These are phyloP conservation scores for Psophocarpus tetragonolobus DNA, from an alignment of 306 rosid species.

Conservation along the genomic window DNA sequence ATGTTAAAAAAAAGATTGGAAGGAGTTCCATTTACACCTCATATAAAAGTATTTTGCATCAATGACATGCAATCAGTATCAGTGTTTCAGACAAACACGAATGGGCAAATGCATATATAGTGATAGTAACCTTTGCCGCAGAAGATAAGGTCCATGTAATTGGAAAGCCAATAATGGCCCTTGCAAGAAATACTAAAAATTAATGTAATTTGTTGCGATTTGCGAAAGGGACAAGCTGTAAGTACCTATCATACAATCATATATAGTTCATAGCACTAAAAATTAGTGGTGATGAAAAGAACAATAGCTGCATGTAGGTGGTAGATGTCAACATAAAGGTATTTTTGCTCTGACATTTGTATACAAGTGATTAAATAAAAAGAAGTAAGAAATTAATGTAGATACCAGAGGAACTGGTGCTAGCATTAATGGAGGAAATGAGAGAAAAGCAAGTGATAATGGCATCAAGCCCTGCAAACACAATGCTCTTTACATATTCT, in stretches of 20 bases:
- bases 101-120: neutral
- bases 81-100: neutral
- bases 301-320: neutral
- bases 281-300: neutral
- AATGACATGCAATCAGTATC: neutral
- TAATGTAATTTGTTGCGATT: neutral
- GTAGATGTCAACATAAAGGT: neutral
- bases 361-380: neutral
- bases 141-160: neutral
- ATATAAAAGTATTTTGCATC: neutral
- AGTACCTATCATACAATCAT: neutral
- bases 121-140: neutral
- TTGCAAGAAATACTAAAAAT: neutral
- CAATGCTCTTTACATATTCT: conserved; percentile 50
- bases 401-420: conserved; percentile 46
- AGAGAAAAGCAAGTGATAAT: conserved; percentile 63
- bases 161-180: neutral
- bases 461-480: conserved; percentile 63
- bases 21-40: conserved; percentile 7
- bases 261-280: neutral
- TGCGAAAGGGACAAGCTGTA: neutral
- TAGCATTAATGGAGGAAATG: conserved; percentile 64
- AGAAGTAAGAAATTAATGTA: neutral
- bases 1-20: too few species aligned
- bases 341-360: neutral